These are phyloP conservation scores for Gynochthodes officinalis DNA, from an alignment of 257 asterid species.

Conservation along the genomic window DNA sequence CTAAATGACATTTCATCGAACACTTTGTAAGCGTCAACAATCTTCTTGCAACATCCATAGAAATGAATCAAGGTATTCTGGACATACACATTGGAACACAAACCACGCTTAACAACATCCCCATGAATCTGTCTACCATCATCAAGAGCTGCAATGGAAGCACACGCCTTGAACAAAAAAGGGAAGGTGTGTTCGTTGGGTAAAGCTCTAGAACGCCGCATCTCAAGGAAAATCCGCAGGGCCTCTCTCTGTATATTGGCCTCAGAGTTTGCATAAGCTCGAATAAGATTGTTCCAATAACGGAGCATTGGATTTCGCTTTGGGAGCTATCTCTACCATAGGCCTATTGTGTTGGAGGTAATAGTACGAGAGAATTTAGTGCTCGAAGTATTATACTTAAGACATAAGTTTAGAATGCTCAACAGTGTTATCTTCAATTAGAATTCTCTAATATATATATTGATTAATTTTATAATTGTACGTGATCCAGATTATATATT, in stretches of 20 bases:
- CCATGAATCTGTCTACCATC: slow-evolving; percentile 66
- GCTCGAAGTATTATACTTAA: too few relatives aligned
- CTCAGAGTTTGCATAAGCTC: slow-evolving; percentile 42
- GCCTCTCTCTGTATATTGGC: slow-evolving; percentile 36
- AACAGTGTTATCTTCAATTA: too few relatives aligned
- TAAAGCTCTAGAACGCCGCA: slow-evolving; percentile 46
- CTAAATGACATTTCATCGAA: slow-evolving; percentile 59
- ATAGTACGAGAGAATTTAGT: too few relatives aligned
- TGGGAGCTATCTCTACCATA: background rate
- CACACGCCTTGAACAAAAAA: slow-evolving; percentile 55
- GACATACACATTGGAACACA: slow-evolving; percentile 49
- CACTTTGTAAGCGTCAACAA: slow-evolving; percentile 45
- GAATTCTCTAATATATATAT: too few relatives aligned
- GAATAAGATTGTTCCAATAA: slow-evolving; percentile 52
- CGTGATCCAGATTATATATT: too few relatives aligned
- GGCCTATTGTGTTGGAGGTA: too few relatives aligned
- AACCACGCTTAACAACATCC: slow-evolving; percentile 61
- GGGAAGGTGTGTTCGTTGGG: slow-evolving; percentile 71
- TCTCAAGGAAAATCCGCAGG: slow-evolving; percentile 35
- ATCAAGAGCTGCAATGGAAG: slow-evolving; percentile 42
- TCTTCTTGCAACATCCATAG: slow-evolving; percentile 55
- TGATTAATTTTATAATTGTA: too few relatives aligned
- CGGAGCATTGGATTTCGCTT: slow-evolving; percentile 6
- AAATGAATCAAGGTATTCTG: slow-evolving; percentile 56
- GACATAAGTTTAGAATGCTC: too few relatives aligned